Conservation (phyloP, 768 basidiomycete genomes). For the Clavaria fumosa region DNA sequence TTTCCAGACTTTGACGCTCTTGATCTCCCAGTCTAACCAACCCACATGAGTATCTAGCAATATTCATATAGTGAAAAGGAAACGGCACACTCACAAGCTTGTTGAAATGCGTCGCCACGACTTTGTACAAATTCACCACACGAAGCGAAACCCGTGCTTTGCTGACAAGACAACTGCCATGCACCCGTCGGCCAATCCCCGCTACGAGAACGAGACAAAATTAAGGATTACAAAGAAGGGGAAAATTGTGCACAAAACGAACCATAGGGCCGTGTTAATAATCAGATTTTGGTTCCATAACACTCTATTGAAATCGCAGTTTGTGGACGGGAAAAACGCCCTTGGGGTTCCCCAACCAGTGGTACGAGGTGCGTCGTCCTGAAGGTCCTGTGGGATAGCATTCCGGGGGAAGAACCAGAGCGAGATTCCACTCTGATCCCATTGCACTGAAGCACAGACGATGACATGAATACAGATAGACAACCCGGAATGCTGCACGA, state of each 20-base stretch:
- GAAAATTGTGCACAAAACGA: conserved; percentile 17
- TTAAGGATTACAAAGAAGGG: not conserved
- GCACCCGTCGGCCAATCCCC: conserved; percentile 82
- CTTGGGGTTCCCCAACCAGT: conserved; percentile 60
- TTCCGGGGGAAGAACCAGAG: conserved; percentile 72
- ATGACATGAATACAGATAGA: conserved; percentile 3
- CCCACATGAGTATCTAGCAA: conserved; percentile 1
- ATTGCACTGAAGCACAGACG: conserved; percentile 38
- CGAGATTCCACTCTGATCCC: conserved; percentile 61
- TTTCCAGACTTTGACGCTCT: conserved; percentile 61
- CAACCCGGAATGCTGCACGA: conserved; percentile 1
- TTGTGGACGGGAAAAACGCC: conserved; percentile 63
- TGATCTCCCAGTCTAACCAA: conserved; percentile 83
- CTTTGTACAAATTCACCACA: conserved; percentile 67
- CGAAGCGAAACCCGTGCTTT: conserved; percentile 65
- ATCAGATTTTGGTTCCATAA: conserved; percentile 67
- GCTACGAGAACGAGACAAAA: conserved; percentile 20
- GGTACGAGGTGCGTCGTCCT: conserved; percentile 57
- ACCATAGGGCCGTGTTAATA: conserved; percentile 82
- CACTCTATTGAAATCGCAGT: conserved; percentile 64
- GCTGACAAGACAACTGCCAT: conserved; percentile 82
- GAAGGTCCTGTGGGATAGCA: conserved; percentile 65
- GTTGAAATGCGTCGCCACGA: conserved; percentile 49
- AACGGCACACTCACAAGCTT: conserved; percentile 53
- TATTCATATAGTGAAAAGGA: conserved; percentile 6